Evolutionary conservation across 2,329 filamentous ascomycete genomes (phyloP).

Genomic region (Aspergillus fructus): DNA sequence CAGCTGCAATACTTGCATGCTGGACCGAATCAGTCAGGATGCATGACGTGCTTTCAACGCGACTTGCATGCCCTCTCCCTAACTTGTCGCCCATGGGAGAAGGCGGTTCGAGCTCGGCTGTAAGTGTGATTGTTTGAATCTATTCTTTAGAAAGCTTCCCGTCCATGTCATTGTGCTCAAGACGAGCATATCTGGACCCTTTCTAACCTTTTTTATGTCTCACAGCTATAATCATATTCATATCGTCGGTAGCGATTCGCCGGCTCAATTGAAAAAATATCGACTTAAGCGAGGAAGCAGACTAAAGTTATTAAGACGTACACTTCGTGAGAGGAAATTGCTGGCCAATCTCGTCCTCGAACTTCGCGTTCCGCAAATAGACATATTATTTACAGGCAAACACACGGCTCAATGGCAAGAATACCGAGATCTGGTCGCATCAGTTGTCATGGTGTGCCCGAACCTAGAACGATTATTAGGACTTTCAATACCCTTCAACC

Average conservation of each 20-base stretch:
- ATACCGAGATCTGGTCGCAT: conserved; percentile 53
- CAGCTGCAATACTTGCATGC: conserved; percentile 51
- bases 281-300: conserved; percentile 51
- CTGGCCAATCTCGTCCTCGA: conserved; percentile 55
- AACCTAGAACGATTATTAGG: conserved; percentile 57
- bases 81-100: conserved; percentile 58
- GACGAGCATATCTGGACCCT: background rate
- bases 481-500: conserved; percentile 53
- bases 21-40: conserved; percentile 41
- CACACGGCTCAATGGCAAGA: conserved; percentile 46
- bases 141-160: background rate
- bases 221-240: conserved; percentile 51
- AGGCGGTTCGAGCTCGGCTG: conserved; percentile 51
- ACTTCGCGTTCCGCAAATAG: conserved; percentile 53
- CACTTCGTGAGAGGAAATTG: conserved; percentile 51
- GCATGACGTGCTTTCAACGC: conserved; percentile 54
- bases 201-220: conserved; percentile 10
- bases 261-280: conserved; percentile 47
- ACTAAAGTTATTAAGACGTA: conserved; percentile 55
- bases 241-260: conserved; percentile 49
- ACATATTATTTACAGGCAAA: conserved; percentile 40
- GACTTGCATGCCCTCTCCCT: conserved; percentile 55
- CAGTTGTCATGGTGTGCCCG: conserved; percentile 59
- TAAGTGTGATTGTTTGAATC: conserved; percentile 33
- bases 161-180: background rate